A percentile compares a stretch with the other conserved stretches of the same genome.
phyloP scores from a whole-genome alignment of 1,284 basidiomycete species.

The Mycena citricolor region DNA sequence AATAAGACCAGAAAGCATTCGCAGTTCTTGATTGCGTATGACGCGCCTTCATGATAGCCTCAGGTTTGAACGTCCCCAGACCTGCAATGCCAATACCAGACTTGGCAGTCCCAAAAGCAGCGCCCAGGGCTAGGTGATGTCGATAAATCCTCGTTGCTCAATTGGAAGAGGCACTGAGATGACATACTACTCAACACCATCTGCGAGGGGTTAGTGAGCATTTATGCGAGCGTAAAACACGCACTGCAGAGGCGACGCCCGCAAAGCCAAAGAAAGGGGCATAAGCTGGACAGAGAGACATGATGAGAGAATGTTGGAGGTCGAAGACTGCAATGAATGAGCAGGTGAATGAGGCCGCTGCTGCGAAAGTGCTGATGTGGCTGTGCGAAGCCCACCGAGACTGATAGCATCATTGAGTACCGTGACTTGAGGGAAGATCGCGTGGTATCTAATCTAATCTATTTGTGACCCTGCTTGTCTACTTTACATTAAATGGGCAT shows the following conservation, averaged over 20 bases:
- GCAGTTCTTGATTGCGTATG: too few species aligned
- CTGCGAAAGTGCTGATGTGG: too few species aligned
- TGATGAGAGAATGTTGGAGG: too few species aligned
- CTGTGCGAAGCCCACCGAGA: too few species aligned
- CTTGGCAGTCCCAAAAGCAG: conserved; percentile 96
- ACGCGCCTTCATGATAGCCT: conserved; percentile 95
- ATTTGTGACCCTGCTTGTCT: too few species aligned
- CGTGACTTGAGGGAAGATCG: too few species aligned
- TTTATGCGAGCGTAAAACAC: conserved; percentile 30
- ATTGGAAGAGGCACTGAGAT: not conserved
- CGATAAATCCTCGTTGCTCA: conserved; percentile 3
- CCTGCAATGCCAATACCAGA: conserved; percentile 98
- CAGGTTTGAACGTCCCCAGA: conserved; percentile 90
- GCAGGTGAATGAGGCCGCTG: too few species aligned
- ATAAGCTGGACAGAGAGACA: conserved; percentile 75
- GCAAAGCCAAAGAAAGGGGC: conserved; percentile 87
- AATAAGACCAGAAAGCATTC: too few species aligned
- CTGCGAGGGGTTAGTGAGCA: conserved; percentile 38
- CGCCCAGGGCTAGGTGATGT: conserved; percentile 73
- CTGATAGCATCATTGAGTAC: too few species aligned
- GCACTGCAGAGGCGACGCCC: conserved; percentile 77
- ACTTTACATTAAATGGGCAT: too few species aligned
- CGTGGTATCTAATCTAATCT: too few species aligned
- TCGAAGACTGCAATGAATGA: too few species aligned
- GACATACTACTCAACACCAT: conserved; percentile 83